Evolutionary conservation across 768 basidiomycete genomes (phyloP).

Genomic region (Suillus paluster): DNA sequence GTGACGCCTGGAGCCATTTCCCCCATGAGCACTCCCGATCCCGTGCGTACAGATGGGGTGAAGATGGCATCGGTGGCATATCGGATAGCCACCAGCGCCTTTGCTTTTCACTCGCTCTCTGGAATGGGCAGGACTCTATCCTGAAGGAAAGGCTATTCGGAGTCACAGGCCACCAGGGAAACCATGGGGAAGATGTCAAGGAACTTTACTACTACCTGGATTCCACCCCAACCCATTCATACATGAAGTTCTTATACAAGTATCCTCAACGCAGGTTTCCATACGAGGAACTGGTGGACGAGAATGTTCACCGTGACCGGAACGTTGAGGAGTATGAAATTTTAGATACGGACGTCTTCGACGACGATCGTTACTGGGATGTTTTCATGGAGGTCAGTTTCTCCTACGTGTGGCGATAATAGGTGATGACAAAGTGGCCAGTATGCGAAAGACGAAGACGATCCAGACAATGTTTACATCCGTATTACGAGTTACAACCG

Average conservation of each 20-base stretch:
- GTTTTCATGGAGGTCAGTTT: slow-evolving; percentile 89
- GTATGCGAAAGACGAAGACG: slow-evolving; percentile 98
- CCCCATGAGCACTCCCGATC: slow-evolving; percentile 93
- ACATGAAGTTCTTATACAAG: slow-evolving; percentile 99
- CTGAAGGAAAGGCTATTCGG: slow-evolving; percentile 97
- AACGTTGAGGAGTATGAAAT: slow-evolving; percentile 94
- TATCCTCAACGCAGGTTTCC: slow-evolving; percentile 93
- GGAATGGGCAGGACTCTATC: slow-evolving; percentile 95
- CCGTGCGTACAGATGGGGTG: slow-evolving; percentile 97
- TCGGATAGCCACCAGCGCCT: slow-evolving; percentile 96
- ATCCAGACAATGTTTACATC: slow-evolving; percentile 85
- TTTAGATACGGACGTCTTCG: slow-evolving; percentile 88
- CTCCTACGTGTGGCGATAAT: slow-evolving; percentile 12
- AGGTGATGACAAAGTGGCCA: slow-evolving; percentile 34
- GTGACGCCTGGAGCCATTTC: slow-evolving; percentile 95
- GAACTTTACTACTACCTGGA: slow-evolving; percentile 99
- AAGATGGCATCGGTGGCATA: slow-evolving; percentile 96
- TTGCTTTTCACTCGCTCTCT: slow-evolving; percentile 88
- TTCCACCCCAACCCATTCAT: slow-evolving; percentile 97
- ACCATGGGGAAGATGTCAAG: slow-evolving; percentile 99
- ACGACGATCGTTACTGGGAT: slow-evolving; percentile 97
- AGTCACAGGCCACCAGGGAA: slow-evolving; percentile 95
- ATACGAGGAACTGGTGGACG: slow-evolving; percentile 90
- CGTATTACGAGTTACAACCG: slow-evolving; percentile 97
- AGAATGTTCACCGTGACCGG: slow-evolving; percentile 81